Evolutionary conservation across 352 stramenopile species (phyloP).

Genomic region (Globisporangium lucens): DNA sequence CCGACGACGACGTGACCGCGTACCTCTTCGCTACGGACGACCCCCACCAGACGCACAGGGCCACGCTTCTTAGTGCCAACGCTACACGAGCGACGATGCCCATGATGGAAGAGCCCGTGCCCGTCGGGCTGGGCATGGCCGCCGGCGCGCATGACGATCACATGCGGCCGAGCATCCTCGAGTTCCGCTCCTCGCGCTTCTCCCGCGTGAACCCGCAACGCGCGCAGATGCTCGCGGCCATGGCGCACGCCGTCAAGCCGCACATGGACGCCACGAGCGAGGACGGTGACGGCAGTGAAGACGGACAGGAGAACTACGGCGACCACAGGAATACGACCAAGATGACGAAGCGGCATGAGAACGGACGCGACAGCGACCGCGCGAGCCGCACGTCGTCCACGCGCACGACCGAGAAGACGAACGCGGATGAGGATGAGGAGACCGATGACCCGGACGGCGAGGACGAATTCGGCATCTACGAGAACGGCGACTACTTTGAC

Average conservation of each 20-base stretch:
- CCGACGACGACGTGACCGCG: neutral
- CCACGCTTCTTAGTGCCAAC: neutral
- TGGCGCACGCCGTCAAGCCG: constrained; percentile 20
- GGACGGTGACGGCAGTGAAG: neutral
- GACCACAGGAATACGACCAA: constrained; percentile 3
- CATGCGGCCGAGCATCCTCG: constrained; percentile 41
- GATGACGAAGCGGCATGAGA: neutral
- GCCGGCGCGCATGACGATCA: constrained; percentile 17
- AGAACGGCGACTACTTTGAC: constrained; percentile 14
- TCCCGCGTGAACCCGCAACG: constrained; percentile 45
- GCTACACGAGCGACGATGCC: neutral
- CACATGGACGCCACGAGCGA: constrained; percentile 2
- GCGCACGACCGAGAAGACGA: constrained; percentile 20
- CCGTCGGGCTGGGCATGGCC: constrained; percentile 27
- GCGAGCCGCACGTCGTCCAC: constrained; percentile 13
- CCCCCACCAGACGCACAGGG: neutral
- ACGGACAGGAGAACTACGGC: constrained; percentile 1
- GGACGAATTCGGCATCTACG: constrained; percentile 15
- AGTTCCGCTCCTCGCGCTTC: constrained; percentile 47
- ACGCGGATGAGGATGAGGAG: constrained; percentile 13
- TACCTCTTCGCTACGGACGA: constrained; percentile 13
- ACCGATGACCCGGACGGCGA: constrained; percentile 13
- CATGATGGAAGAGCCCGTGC: constrained; percentile 15
- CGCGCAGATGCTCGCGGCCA: constrained; percentile 40
- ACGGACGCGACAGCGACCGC: neutral